Evolutionary conservation across 2,329 filamentous ascomycete genomes (phyloP), one percentile per base, ranked within the genome.

Genomic region (Stagonosporopsis rhizophila): DNA sequence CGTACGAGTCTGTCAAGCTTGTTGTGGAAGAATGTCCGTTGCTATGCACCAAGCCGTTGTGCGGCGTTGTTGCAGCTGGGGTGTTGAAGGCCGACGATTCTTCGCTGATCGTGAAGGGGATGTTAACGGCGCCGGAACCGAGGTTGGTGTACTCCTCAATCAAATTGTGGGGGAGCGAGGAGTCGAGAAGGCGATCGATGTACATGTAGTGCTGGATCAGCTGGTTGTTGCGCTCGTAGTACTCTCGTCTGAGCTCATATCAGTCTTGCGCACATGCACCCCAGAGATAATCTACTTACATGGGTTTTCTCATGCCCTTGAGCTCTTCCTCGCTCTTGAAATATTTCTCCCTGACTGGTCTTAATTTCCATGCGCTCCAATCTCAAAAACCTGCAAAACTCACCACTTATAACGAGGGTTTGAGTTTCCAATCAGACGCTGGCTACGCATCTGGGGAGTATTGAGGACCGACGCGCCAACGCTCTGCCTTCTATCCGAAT

Each of bases 191-290:
- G 48, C 89, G 86, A 77, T 97, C 94, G 67, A 97, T 96, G 74
- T 96, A 97, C 61, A 96, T 82, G 74, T 97, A 98, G 73, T 96
- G 90, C 74, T 95, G 90, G 56, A 98, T 87, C 39, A 97, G 82
- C 65, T 88, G 87, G 77, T 98, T 98, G 71, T 88, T 94, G 39
- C 91, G 87, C 80, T 96, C 89, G 71, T 98, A 96, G 78, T 96
- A 97, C 69, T 88, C 72, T 42, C 92, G 89, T 58, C 86, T 89
- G 61, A 25, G 28, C 6, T 4, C 6, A 30, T n/a, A 44, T 67
- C 59, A 63, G 54, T 57, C 30, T 2, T 12, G 27, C 2, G 25
- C 15, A 42, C 4, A 12, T 5, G 3, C 2, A 3, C 4, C 4
- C 12, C 6, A 5, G 20, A 6, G 2, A 12, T 5, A 9, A 17